Base-by-base conservation (phyloP, 257 asterid species). In the Solanum chaucha region DNA sequence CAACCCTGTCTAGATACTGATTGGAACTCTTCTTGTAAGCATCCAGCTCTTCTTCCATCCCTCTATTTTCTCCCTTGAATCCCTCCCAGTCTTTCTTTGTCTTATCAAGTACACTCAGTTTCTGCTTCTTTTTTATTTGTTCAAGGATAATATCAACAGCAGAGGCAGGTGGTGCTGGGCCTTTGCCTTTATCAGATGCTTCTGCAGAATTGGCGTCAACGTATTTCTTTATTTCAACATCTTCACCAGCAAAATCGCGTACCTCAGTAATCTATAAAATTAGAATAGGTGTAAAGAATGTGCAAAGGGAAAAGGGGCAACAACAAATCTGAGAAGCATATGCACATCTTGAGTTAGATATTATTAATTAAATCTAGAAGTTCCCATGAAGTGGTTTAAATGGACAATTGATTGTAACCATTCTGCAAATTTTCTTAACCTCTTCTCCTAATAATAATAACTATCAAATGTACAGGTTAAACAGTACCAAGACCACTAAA, bases 11-110 rank as follows among this genome's bases (percentile, higher is more conserved):
- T 89, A 97, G 92, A 91, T 97, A 97, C 87, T 97, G 96, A 87
- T 97, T 95, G 17, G 98, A 93, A 87, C 99, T 97, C 89, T 95
- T 97, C 94, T 95, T 94, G 96, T 95, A 97, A 20, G 96, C 96
- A 82, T 95, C 99, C 34, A 97, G 92, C 89, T 97, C 99, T 0
- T 95, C 98, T 89, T 95, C 99, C 92, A 95, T 48, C 86, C 99
- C 99, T 91, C 84, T 93, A 51, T 93, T 93, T 40, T 94, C 99
- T 3, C 89, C 99, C 92, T 97, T 97, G 94, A 90, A 97, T 91
- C 94, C 99, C 11, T 97, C 98, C 99, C 99, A 97, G 90, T 95
- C 99, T 90, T 93, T 94, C 93, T 94, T 97, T 19, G 99, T 93
- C 94, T 97, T 97, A 73, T 97, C 99, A 32, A 97, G 98, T 35